Evolutionary conservation across 2,329 filamentous ascomycete genomes (phyloP).

Genomic region (Diaporthe amygdali): DNA sequence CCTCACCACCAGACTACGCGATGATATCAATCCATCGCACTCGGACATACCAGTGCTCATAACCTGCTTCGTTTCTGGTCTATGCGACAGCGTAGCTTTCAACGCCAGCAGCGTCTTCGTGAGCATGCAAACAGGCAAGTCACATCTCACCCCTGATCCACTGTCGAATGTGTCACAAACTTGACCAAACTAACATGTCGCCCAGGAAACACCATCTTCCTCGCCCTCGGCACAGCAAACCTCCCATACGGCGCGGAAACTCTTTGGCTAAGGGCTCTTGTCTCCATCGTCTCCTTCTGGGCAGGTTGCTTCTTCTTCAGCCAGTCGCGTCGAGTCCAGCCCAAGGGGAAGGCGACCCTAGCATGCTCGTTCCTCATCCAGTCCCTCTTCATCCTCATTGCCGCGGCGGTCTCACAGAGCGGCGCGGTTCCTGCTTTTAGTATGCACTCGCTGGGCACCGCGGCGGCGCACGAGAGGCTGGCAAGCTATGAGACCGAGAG

Average conservation of each 20-base stretch:
- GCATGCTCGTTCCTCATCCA: constrained; percentile 57
- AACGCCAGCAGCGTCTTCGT: constrained; percentile 45
- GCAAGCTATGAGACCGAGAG: constrained; percentile 40
- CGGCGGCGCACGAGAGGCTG: constrained; percentile 40
- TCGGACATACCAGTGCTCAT: constrained; percentile 45
- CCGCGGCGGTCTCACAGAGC: constrained; percentile 56
- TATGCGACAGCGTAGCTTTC: constrained; percentile 47
- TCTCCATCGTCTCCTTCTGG: constrained; percentile 59
- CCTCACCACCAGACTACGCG: constrained; percentile 22
- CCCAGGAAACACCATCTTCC: constrained; percentile 65
- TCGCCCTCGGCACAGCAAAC: constrained; percentile 61
- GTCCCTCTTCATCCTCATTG: constrained; percentile 53
- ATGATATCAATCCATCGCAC: constrained; percentile 28
- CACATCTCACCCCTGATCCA: not conserved
- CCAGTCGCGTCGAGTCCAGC: constrained; percentile 30
- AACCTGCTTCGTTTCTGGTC: constrained; percentile 43
- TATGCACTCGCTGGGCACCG: constrained; percentile 35
- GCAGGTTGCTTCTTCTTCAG: constrained; percentile 56
- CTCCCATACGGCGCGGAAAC: constrained; percentile 55
- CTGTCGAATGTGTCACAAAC: not conserved
- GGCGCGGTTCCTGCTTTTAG: constrained; percentile 50
- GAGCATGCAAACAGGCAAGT: constrained; percentile 43
- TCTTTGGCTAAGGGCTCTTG: constrained; percentile 39
- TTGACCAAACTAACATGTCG: not conserved
- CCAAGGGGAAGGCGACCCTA: constrained; percentile 38